A percentile compares a stretch with the other conserved stretches of the same genome.
Evolutionary conservation across 139 green algal species (phyloP).

Genomic region (Asterochloris erici): DNA sequence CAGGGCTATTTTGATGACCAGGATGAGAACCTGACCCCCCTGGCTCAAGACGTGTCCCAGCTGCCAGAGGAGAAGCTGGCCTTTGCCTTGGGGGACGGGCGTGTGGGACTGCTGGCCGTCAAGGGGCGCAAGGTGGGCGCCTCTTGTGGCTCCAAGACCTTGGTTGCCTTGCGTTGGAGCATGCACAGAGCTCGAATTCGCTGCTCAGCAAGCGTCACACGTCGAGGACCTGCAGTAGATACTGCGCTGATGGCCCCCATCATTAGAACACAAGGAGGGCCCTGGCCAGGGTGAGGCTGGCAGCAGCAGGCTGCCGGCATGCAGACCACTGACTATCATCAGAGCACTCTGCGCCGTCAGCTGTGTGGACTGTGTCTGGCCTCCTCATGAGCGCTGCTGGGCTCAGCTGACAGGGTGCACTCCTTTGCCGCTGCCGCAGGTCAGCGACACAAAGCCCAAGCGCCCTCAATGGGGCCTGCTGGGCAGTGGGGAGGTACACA

Average conservation of each 20-base stretch:
- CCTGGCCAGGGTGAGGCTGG: too few species aligned
- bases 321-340: too few species aligned
- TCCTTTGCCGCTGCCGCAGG: slow-evolving; percentile 7
- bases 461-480: slow-evolving; percentile 43
- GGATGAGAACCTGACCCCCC: slow-evolving; percentile 4
- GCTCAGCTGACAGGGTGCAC: too few species aligned
- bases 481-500: slow-evolving; percentile 41
- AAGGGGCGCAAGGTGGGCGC: slow-evolving; percentile 31
- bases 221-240: too few species aligned
- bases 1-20: slow-evolving; percentile 19
- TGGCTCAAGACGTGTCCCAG: slow-evolving; percentile 3
- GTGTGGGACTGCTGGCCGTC: slow-evolving; percentile 44
- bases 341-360: too few species aligned
- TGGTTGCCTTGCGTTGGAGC: too few species aligned
- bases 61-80: slow-evolving; percentile 55
- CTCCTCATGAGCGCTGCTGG: neutral
- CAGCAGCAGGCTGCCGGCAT: too few species aligned
- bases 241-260: too few species aligned
- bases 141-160: neutral
- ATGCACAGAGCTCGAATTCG: too few species aligned
- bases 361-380: neutral
- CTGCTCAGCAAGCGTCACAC: too few species aligned
- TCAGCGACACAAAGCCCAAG: slow-evolving; percentile 56
- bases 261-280: too few species aligned
- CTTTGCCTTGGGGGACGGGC: slow-evolving; percentile 62